Conservation (phyloP, 108 stramenopile species). For the Fragilaria radians region DNA sequence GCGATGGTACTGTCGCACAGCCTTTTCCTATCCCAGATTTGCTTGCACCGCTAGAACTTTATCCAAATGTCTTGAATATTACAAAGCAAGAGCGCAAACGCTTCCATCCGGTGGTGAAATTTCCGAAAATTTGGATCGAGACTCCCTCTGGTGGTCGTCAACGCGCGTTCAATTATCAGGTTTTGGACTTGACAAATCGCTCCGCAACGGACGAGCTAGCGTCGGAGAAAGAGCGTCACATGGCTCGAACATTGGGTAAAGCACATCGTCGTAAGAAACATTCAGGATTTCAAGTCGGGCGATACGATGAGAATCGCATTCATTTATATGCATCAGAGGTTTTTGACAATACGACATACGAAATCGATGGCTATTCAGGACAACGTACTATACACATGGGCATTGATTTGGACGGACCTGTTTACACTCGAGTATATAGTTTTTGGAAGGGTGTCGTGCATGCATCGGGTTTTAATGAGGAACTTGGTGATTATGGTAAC, state of each 20-base stretch:
- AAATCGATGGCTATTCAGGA: conserved; percentile 39
- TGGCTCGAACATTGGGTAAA: background rate
- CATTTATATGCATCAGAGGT: conserved; percentile 56
- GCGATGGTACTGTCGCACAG: too few species aligned
- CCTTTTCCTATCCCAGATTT: too few species aligned
- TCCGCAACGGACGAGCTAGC: conserved; percentile 4
- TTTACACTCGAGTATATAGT: conserved; percentile 61
- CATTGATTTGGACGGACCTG: conserved; percentile 70
- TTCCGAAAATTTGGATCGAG: conserved; percentile 18
- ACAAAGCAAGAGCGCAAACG: conserved; percentile 34
- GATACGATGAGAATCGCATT: conserved; percentile 73
- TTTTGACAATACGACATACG: conserved; percentile 39
- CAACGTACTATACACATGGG: conserved; percentile 70
- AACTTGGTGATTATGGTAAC: conserved; percentile 75
- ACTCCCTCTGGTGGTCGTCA: background rate
- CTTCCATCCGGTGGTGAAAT: conserved; percentile 62
- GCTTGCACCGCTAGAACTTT: conserved; percentile 5
- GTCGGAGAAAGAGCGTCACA: background rate
- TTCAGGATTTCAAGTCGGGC: conserved; percentile 43
- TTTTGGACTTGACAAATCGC: conserved; percentile 13
- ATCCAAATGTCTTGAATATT: conserved; percentile 58
- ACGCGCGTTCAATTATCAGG: conserved; percentile 9
- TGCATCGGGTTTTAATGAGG: conserved; percentile 69
- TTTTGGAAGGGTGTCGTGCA: conserved; percentile 67
- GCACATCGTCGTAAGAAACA: background rate